phyloP scores from a whole-genome alignment of 345 rosid species.

The Populus euphratica region DNA sequence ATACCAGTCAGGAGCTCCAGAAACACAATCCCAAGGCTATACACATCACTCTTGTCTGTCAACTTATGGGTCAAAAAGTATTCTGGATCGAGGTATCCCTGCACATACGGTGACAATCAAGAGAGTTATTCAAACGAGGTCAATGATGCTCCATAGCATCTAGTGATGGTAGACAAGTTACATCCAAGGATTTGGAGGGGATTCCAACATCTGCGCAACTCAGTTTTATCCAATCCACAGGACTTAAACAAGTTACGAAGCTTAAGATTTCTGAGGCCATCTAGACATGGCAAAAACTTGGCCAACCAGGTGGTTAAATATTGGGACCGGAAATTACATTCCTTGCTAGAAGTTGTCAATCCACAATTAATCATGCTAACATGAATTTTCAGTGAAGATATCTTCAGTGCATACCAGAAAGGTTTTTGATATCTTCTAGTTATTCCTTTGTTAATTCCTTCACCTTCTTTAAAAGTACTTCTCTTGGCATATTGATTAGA shows the following conservation, averaged over 20 bases:
- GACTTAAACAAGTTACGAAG: not conserved
- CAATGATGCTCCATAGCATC: not conserved
- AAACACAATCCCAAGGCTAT: constrained; percentile 90
- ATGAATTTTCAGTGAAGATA: not conserved
- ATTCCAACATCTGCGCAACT: not conserved
- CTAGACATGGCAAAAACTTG: not conserved
- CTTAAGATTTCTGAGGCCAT: not conserved
- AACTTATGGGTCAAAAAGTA: constrained; percentile 82
- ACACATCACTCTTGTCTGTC: constrained; percentile 93
- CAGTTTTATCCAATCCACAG: not conserved
- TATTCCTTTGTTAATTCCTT: not conserved
- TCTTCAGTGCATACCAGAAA: not conserved
- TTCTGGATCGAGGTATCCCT: constrained; percentile 97
- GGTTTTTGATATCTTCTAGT: not conserved
- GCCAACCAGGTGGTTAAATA: not conserved
- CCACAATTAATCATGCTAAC: not conserved
- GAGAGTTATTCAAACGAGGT: not conserved
- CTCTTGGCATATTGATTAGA: not conserved
- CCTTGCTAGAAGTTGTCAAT: not conserved
- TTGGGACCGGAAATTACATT: not conserved
- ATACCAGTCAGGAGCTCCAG: constrained; percentile 85
- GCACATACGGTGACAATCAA: constrained; percentile 13
- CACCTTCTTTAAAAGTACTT: not conserved
- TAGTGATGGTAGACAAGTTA: no score
- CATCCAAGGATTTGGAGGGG: not conserved